Percentiles rank a stretch among this genome's conserved stretches.
These are phyloP conservation scores for Rutstroemia sydowiana DNA, from an alignment of 2,329 filamentous ascomycete species.

Conservation along the genomic window DNA sequence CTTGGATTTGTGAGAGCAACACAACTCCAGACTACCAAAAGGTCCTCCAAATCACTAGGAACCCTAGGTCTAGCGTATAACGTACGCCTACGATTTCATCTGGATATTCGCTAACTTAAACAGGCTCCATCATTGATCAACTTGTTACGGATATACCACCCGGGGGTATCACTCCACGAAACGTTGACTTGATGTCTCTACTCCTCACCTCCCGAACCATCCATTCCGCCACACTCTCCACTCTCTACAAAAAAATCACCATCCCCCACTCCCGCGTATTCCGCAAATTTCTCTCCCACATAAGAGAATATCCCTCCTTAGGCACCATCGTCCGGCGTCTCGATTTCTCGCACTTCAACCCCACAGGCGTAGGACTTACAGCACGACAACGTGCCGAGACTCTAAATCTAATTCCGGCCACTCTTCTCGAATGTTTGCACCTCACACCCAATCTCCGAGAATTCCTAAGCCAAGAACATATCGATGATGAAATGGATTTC, in stretches of 20 bases:
- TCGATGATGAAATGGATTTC: constrained; percentile 67
- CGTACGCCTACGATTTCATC: constrained; percentile 1
- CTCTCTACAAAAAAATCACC: constrained; percentile 72
- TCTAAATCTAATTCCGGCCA: constrained; percentile 67
- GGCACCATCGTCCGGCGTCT: constrained; percentile 71
- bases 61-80: constrained; percentile 7
- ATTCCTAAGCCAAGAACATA: constrained; percentile 72
- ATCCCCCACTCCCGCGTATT: constrained; percentile 80
- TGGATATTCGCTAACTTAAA: constrained; percentile 11
- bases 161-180: constrained; percentile 69
- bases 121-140: constrained; percentile 67
- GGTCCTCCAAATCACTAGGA: constrained; percentile 1
- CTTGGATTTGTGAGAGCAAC: constrained; percentile 4
- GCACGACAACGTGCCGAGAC: constrained; percentile 68
- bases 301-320: constrained; percentile 57
- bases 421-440: constrained; percentile 62
- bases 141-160: constrained; percentile 66
- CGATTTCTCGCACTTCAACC: constrained; percentile 83
- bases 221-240: constrained; percentile 64
- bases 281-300: constrained; percentile 68
- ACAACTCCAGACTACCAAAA: constrained; percentile 2
- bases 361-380: constrained; percentile 66
- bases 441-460: constrained; percentile 68
- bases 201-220: constrained; percentile 69
- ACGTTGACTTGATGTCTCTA: constrained; percentile 69